These are phyloP conservation scores for Suhomyces canberraensis DNA, from an alignment of 805 yeast genomes.

Conservation along the genomic window DNA sequence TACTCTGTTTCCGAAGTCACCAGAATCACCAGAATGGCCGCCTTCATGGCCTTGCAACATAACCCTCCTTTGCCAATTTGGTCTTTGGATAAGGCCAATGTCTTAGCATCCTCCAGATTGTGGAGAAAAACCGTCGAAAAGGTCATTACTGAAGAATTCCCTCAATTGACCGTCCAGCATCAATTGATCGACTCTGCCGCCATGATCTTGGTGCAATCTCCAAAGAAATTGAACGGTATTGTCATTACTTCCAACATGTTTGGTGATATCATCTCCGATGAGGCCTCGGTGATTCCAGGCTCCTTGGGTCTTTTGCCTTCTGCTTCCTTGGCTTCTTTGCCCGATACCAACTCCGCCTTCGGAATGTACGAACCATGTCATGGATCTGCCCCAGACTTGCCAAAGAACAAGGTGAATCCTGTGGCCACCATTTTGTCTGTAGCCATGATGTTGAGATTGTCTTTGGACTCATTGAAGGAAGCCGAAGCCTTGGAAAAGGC, in stretches of 20 bases:
- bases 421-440: conserved; percentile 92
- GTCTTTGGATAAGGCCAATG: conserved; percentile 97
- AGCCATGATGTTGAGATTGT: conserved; percentile 95
- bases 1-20: conserved; percentile 90
- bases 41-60: conserved; percentile 88
- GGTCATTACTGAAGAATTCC: conserved; percentile 84
- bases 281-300: conserved; percentile 97
- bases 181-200: conserved; percentile 99
- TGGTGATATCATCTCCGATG: conserved; percentile 97
- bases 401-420: conserved; percentile 86
- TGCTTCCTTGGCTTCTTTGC: conserved; percentile 94
- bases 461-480: conserved; percentile 77
- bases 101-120: conserved; percentile 89
- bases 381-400: conserved; percentile 96
- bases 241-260: conserved; percentile 94
- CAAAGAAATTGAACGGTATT: conserved; percentile 88
- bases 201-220: conserved; percentile 91
- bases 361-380: conserved; percentile 98
- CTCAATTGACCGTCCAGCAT: conserved; percentile 80
- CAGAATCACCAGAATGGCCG: conserved; percentile 98
- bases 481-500: conserved; percentile 89
- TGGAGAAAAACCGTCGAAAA: conserved; percentile 94
- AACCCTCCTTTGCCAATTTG: conserved; percentile 93
- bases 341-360: conserved; percentile 90
- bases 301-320: conserved; percentile 94